These are phyloP conservation scores for Candida freyschussii DNA, from an alignment of 1,139 yeast species.

Conservation along the genomic window DNA sequence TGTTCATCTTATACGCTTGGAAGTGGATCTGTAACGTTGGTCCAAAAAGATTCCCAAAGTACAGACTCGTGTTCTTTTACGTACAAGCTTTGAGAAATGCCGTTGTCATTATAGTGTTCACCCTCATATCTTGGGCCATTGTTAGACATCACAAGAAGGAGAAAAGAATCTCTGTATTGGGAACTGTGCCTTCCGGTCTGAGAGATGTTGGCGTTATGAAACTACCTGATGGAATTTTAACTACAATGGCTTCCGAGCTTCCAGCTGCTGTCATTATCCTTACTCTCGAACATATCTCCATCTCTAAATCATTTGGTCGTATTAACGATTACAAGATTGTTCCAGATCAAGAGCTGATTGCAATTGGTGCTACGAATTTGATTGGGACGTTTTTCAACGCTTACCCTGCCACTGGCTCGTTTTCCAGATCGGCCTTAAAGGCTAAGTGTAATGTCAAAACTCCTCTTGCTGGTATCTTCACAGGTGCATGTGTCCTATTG, in stretches of 20 bases:
- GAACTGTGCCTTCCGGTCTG: slow-evolving; percentile 79
- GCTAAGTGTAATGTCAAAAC: slow-evolving; percentile 95
- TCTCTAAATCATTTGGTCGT: slow-evolving; percentile 90
- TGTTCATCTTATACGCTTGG: slow-evolving; percentile 66
- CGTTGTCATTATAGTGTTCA: slow-evolving; percentile 71
- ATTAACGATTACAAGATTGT: slow-evolving; percentile 84
- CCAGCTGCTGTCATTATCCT: slow-evolving; percentile 84
- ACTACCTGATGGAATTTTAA: slow-evolving; percentile 57
- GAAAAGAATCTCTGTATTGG: slow-evolving; percentile 51
- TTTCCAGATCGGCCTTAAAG: slow-evolving; percentile 89
- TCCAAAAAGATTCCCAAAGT: slow-evolving; percentile 62
- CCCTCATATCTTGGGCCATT: slow-evolving; percentile 65
- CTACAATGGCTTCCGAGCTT: slow-evolving; percentile 65
- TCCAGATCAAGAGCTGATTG: slow-evolving; percentile 92
- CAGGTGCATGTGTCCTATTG: slow-evolving; percentile 82
- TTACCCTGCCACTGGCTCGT: slow-evolving; percentile 95
- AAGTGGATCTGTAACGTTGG: slow-evolving; percentile 53
- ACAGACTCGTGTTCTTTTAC: slow-evolving; percentile 59
- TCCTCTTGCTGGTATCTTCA: slow-evolving; percentile 87
- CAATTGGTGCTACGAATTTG: slow-evolving; percentile 88
- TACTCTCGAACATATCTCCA: slow-evolving; percentile 88
- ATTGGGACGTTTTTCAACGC: slow-evolving; percentile 91
- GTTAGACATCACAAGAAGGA: slow-evolving; percentile 38
- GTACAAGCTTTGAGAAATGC: slow-evolving; percentile 76
- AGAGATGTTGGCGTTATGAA: slow-evolving; percentile 69